Conservation (phyloP, 2,329 filamentous ascomycete genomes). For the Aspergillus caelatus region DNA sequence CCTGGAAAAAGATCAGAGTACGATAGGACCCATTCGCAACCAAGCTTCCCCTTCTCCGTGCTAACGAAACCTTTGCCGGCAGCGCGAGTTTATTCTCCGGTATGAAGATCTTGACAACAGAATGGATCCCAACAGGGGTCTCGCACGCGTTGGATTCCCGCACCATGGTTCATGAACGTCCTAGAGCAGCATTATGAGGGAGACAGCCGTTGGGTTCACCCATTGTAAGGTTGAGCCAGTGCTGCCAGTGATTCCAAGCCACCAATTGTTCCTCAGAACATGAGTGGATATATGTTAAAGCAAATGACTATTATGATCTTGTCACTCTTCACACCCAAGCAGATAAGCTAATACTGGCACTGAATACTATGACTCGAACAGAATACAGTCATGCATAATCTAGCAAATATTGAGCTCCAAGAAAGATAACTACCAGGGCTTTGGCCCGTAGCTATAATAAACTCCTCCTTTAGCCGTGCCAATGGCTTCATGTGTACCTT, state of each 20-base stretch:
- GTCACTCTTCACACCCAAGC: conserved; percentile 8
- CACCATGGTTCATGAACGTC: conserved; percentile 39
- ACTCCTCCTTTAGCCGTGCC: background rate
- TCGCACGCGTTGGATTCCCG: conserved; percentile 40
- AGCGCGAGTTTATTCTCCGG: conserved; percentile 53
- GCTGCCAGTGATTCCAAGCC: conserved; percentile 27
- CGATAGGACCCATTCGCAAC: conserved; percentile 20
- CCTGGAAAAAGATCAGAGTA: conserved; percentile 54
- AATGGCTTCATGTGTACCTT: background rate
- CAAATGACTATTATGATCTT: conserved; percentile 30
- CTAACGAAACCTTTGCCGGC: conserved; percentile 20
- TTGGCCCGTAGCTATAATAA: background rate
- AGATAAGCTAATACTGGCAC: background rate
- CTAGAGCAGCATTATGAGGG: conserved; percentile 20
- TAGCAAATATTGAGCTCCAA: background rate
- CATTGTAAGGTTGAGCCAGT: conserved; percentile 28
- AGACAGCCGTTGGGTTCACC: conserved; percentile 36
- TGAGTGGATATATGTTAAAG: conserved; percentile 30
- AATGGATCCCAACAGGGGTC: conserved; percentile 42
- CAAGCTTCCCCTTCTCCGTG: background rate
- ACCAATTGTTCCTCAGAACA: conserved; percentile 31
- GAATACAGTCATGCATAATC: background rate
- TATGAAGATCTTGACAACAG: conserved; percentile 55
- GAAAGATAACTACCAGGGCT: background rate
- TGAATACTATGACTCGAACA: conserved; percentile 3